Conservation (phyloP, 1,284 basidiomycete genomes). For the Anthracocystis panici-leucophaei region DNA sequence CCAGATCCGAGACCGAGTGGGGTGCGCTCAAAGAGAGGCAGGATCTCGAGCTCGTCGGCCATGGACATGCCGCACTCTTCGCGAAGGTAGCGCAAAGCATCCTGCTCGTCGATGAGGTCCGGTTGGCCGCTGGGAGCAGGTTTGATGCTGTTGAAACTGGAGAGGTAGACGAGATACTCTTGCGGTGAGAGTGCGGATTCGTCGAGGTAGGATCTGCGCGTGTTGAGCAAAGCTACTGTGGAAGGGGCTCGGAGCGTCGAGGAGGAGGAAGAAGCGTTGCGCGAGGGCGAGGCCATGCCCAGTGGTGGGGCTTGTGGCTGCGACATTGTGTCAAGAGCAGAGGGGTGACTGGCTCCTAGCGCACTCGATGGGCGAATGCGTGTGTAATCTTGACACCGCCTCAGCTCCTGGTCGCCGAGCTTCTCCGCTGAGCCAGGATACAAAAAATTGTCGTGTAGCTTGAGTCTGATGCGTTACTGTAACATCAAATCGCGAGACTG, state of each 20-base stretch:
- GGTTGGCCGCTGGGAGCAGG: slow-evolving; percentile 60
- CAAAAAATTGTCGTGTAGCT: background rate
- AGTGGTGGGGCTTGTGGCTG: slow-evolving; percentile 20
- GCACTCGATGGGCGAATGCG: background rate
- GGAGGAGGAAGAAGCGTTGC: slow-evolving; percentile 31
- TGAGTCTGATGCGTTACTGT: background rate
- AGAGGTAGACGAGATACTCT: slow-evolving; percentile 62
- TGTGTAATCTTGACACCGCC: background rate
- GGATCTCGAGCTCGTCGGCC: slow-evolving; percentile 66
- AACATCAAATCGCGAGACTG: background rate
- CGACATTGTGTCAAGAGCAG: slow-evolving; percentile 21
- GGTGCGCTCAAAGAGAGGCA: slow-evolving; percentile 67
- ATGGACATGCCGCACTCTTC: slow-evolving; percentile 61
- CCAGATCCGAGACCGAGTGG: slow-evolving; percentile 63
- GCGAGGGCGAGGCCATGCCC: slow-evolving; percentile 25
- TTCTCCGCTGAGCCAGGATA: background rate
- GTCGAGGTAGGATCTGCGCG: slow-evolving; percentile 55
- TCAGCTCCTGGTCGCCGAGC: background rate
- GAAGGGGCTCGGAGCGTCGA: slow-evolving; percentile 29
- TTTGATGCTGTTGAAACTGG: slow-evolving; percentile 60
- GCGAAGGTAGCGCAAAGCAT: slow-evolving; percentile 64
- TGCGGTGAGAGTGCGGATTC: slow-evolving; percentile 65
- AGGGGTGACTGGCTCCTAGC: slow-evolving; percentile 10
- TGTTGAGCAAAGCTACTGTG: slow-evolving; percentile 22
- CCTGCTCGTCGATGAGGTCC: slow-evolving; percentile 65